phyloP scores from a whole-genome alignment of 2,329 filamentous ascomycete species.

The Mollisiaceae sp. region DNA sequence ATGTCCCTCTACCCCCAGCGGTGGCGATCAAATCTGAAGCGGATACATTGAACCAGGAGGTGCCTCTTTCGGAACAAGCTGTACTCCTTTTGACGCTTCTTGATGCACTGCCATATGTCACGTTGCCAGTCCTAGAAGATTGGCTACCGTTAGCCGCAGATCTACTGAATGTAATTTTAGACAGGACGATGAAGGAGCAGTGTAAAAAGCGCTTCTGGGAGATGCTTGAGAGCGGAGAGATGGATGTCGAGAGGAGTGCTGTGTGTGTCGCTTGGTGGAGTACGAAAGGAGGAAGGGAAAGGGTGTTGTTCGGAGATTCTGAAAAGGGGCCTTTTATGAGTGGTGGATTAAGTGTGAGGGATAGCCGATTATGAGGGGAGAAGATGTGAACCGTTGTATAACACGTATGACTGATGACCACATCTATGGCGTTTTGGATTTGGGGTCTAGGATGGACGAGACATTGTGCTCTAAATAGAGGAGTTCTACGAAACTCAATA shows the following conservation, averaged over 20 bases:
- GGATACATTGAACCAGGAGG: slow-evolving; percentile 38
- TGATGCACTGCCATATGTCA: slow-evolving; percentile 66
- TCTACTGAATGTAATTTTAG: slow-evolving; percentile 60
- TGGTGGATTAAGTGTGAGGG: slow-evolving; percentile 33
- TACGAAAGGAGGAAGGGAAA: slow-evolving; percentile 48
- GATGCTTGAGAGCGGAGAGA: slow-evolving; percentile 65
- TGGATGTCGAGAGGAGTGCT: slow-evolving; percentile 71
- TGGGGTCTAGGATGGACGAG: not conserved
- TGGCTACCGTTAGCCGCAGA: slow-evolving; percentile 69
- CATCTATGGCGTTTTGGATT: not conserved
- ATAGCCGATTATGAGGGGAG: slow-evolving; percentile 34
- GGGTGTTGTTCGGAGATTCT: slow-evolving; percentile 35
- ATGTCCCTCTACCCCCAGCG: slow-evolving; percentile 46
- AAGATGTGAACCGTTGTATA: not conserved
- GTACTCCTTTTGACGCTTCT: slow-evolving; percentile 67
- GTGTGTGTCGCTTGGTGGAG: slow-evolving; percentile 74
- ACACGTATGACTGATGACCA: slow-evolving; percentile 6
- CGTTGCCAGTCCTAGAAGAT: slow-evolving; percentile 62
- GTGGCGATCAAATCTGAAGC: slow-evolving; percentile 34
- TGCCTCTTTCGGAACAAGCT: slow-evolving; percentile 63
- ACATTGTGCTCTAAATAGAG: not conserved
- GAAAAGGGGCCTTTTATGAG: slow-evolving; percentile 39
- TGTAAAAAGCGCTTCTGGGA: slow-evolving; percentile 72
- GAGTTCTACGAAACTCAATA: no score
- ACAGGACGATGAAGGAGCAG: slow-evolving; percentile 57